Conservation (phyloP, 225 moss, liverwort and hornwort species). For the Anthoceros angustus region DNA sequence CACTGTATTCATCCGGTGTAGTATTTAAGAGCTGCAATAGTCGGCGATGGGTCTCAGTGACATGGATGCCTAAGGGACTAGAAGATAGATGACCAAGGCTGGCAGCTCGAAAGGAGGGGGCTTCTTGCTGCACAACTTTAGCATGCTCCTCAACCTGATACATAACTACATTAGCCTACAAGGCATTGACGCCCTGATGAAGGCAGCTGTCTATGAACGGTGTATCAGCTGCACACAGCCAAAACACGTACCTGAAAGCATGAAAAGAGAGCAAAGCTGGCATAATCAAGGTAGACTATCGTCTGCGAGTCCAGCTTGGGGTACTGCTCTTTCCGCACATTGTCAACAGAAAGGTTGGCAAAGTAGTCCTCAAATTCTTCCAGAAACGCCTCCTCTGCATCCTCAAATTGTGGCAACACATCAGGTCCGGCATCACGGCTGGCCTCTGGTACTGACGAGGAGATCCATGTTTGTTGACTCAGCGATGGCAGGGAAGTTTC, state of each 20-base stretch:
- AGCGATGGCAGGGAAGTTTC: background rate
- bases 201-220: no score
- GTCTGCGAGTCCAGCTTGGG: conserved; percentile 51
- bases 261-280: conserved; percentile 60
- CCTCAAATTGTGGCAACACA: conserved; percentile 41
- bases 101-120: conserved; percentile 36
- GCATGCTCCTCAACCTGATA: conserved; percentile 60
- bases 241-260: conserved; percentile 36
- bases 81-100: conserved; percentile 14
- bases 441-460: conserved; percentile 24
- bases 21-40: conserved; percentile 58
- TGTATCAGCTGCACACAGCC: no score
- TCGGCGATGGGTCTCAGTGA: conserved; percentile 45
- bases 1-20: conserved; percentile 33
- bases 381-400: conserved; percentile 73
- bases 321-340: conserved; percentile 53
- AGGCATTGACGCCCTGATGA: no score
- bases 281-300: conserved; percentile 70
- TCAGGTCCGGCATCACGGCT: conserved; percentile 39
- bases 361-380: conserved; percentile 74
- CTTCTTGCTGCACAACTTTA: conserved; percentile 51
- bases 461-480: background rate
- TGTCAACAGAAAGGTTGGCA: conserved; percentile 51
- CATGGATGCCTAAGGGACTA: conserved; percentile 27
- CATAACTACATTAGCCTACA: background rate